phyloP scores from a whole-genome alignment of 495 filamentous ascomycete species.

The Neurospora terricola region DNA sequence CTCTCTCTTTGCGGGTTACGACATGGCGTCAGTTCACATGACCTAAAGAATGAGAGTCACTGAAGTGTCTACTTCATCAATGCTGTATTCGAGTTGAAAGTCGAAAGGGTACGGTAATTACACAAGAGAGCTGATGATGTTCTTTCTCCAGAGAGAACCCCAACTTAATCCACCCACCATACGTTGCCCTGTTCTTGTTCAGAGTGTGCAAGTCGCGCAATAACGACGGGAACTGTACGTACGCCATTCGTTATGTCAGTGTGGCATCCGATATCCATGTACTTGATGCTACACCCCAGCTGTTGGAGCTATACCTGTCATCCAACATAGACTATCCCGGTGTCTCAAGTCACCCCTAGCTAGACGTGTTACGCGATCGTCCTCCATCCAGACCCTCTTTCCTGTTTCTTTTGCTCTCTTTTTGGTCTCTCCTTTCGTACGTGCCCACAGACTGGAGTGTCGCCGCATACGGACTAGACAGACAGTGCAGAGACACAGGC shows the following conservation, averaged over 20 bases:
- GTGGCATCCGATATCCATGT: neutral
- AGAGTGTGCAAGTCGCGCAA: neutral
- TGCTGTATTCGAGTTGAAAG: neutral
- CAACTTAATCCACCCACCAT: neutral
- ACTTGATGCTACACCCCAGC: neutral
- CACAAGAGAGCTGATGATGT: neutral
- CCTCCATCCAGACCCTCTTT: slow-evolving; percentile 1
- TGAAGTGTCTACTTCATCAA: too few species aligned
- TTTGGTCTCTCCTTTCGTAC: neutral
- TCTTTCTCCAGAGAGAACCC: neutral
- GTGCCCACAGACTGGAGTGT: neutral
- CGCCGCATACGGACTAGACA: neutral
- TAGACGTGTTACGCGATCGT: neutral
- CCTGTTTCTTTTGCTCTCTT: neutral
- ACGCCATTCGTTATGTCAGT: neutral
- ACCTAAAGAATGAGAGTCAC: too few species aligned
- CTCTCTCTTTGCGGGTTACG: neutral
- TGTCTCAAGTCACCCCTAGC: neutral
- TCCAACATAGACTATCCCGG: neutral
- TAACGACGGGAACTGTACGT: neutral
- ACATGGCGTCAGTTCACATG: neutral
- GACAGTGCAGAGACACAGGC: neutral
- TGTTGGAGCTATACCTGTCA: neutral
- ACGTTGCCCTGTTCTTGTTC: neutral
- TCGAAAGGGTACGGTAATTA: too few species aligned